Conservation (phyloP, 2,329 filamentous ascomycete genomes). For the Alternaria incomplexa region DNA sequence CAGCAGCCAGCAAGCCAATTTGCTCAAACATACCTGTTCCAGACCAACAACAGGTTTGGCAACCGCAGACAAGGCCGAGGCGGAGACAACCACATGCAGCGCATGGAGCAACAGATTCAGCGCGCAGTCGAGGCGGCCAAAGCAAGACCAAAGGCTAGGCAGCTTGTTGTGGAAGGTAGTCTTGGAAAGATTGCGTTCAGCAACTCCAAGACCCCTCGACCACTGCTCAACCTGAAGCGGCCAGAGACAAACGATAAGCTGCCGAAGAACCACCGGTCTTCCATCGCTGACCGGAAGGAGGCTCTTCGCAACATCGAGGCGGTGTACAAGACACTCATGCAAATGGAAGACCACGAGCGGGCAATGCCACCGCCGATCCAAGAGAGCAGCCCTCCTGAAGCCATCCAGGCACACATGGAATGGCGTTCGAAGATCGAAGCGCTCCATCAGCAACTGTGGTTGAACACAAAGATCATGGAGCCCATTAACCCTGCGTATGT, state of each 20-base stretch:
- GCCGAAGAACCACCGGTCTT: slow-evolving; percentile 52
- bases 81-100: slow-evolving; percentile 95
- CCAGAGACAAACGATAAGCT: slow-evolving; percentile 67
- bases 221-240: slow-evolving; percentile 93
- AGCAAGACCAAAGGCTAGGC: slow-evolving; percentile 96
- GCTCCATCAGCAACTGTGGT: slow-evolving; percentile 85
- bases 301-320: slow-evolving; percentile 86
- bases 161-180: slow-evolving; percentile 94
- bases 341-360: slow-evolving; percentile 90
- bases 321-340: slow-evolving; percentile 88
- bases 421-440: slow-evolving; percentile 75
- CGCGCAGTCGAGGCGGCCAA: slow-evolving; percentile 96
- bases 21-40: slow-evolving; percentile 95
- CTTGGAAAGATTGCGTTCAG: slow-evolving; percentile 98
- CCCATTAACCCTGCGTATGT: slow-evolving; percentile 70
- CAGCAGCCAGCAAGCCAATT: slow-evolving; percentile 95
- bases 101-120: slow-evolving; percentile 99
- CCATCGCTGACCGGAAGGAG: slow-evolving; percentile 77
- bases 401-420: slow-evolving; percentile 75
- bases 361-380: slow-evolving; percentile 73
- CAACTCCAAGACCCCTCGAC: slow-evolving; percentile 96
- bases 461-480: slow-evolving; percentile 87
- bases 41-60: slow-evolving; percentile 86
- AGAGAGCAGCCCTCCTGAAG: slow-evolving; percentile 69
- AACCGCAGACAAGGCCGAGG: slow-evolving; percentile 77